Conservation (phyloP, 2,329 filamentous ascomycete species). For the Alternaria viburni region DNA sequence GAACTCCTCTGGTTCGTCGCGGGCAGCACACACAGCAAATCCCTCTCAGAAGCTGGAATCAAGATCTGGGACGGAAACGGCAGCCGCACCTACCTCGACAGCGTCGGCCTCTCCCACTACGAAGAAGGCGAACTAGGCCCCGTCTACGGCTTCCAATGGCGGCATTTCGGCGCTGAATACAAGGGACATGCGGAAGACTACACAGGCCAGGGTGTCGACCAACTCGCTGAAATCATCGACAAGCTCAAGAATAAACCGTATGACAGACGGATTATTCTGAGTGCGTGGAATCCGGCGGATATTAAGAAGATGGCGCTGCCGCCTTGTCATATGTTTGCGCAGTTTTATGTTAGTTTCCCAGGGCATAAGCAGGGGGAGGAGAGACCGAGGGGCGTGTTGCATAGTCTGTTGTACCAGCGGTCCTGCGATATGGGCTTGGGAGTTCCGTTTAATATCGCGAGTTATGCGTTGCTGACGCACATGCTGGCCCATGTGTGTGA, state of each 20-base stretch:
- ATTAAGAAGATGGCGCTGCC: constrained; percentile 87
- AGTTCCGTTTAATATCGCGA: constrained; percentile 97
- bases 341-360: constrained; percentile 89
- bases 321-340: constrained; percentile 97
- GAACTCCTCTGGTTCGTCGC: constrained; percentile 97
- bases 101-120: constrained; percentile 78
- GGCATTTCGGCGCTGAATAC: constrained; percentile 95
- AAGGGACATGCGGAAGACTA: constrained; percentile 73
- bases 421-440: constrained; percentile 97
- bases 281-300: constrained; percentile 92
- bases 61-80: constrained; percentile 99
- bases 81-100: constrained; percentile 87
- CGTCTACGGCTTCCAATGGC: constrained; percentile 98
- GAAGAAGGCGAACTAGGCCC: constrained; percentile 90
- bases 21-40: constrained; percentile 78
- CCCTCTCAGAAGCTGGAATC: constrained; percentile 79
- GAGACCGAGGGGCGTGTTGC: constrained; percentile 69
- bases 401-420: constrained; percentile 91
- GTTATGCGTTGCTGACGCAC: constrained; percentile 90
- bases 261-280: constrained; percentile 87
- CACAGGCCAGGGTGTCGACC: constrained; percentile 86
- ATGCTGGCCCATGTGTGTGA: constrained; percentile 91
- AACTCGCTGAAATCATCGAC: constrained; percentile 86
- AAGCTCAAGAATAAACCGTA: constrained; percentile 85
- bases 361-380: constrained; percentile 31